These are phyloP conservation scores for Pythium phragmitis DNA, from an alignment of 352 stramenopile genomes.

Conservation along the genomic window DNA sequence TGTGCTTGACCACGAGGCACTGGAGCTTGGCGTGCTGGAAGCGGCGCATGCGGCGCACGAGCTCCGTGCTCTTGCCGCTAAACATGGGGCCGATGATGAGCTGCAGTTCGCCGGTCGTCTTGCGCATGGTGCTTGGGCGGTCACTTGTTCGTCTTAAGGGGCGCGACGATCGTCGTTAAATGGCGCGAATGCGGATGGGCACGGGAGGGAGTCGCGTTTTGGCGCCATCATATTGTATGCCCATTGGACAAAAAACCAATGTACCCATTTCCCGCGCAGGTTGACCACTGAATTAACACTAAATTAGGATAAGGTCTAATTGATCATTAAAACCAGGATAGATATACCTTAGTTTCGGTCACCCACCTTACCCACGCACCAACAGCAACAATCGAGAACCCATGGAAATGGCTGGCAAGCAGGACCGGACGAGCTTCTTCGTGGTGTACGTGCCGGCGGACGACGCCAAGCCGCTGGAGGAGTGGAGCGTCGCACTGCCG, in stretches of 20 bases:
- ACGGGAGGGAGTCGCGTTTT: neutral
- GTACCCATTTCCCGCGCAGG: slow-evolving; percentile 7
- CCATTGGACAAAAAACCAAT: neutral
- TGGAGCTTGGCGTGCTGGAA: slow-evolving; percentile 79
- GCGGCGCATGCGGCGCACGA: slow-evolving; percentile 78
- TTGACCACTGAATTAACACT: neutral
- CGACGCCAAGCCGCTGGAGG: slow-evolving; percentile 52
- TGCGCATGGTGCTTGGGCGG: slow-evolving; percentile 17
- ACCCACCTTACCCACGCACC: too few relatives aligned
- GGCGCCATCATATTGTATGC: neutral
- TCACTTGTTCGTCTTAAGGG: neutral
- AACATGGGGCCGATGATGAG: slow-evolving; percentile 89
- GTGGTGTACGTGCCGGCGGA: slow-evolving; percentile 71
- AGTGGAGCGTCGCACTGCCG: slow-evolving; percentile 69
- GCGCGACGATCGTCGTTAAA: neutral
- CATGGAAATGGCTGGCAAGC: slow-evolving; percentile 53
- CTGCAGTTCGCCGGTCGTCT: slow-evolving; percentile 61
- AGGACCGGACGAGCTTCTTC: slow-evolving; percentile 61
- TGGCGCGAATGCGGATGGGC: slow-evolving; percentile 4
- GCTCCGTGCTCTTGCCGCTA: slow-evolving; percentile 86
- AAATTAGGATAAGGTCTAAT: neutral
- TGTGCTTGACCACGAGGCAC: slow-evolving; percentile 82
- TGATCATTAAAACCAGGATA: neutral
- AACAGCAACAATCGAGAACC: neutral
- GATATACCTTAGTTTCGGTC: too few relatives aligned